A percentile compares a stretch with the other conserved stretches of the same genome.
Conservation (phyloP, 495 filamentous ascomycete species). For the Talaromyces wortmannii region DNA sequence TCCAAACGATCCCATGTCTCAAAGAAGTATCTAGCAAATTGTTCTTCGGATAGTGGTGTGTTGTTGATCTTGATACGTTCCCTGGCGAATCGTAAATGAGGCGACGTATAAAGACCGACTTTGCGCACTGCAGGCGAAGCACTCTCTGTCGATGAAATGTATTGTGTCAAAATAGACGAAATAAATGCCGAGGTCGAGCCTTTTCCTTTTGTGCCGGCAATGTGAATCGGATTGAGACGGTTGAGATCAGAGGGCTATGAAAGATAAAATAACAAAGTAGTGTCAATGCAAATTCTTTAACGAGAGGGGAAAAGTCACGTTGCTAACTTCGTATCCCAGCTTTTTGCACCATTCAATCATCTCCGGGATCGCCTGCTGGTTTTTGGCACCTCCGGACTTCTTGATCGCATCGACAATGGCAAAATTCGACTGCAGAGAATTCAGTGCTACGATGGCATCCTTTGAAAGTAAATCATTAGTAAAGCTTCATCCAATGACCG, state of each 20-base stretch:
- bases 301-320: background rate
- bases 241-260: constrained; percentile 67
- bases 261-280: background rate
- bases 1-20: constrained; percentile 79
- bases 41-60: constrained; percentile 61
- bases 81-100: constrained; percentile 79
- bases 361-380: constrained; percentile 62
- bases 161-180: constrained; percentile 54
- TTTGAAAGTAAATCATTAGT: constrained; percentile 6
- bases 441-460: constrained; percentile 81
- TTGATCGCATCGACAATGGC: constrained; percentile 67
- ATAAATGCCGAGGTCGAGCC: constrained; percentile 51
- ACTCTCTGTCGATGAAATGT: constrained; percentile 30
- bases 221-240: constrained; percentile 68
- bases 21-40: constrained; percentile 83
- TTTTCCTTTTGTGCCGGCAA: constrained; percentile 93
- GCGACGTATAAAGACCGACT: constrained; percentile 82
- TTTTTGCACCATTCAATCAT: constrained; percentile 69
- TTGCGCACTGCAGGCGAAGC: constrained; percentile 37
- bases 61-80: constrained; percentile 85
- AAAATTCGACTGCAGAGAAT: constrained; percentile 84
- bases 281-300: background rate
- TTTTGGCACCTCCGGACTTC: constrained; percentile 54
- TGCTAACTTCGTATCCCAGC: constrained; percentile 71
- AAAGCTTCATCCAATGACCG: background rate